phyloP scores from a whole-genome alignment of 805 yeast species.

The Wickerhamiella allomyrinae region DNA sequence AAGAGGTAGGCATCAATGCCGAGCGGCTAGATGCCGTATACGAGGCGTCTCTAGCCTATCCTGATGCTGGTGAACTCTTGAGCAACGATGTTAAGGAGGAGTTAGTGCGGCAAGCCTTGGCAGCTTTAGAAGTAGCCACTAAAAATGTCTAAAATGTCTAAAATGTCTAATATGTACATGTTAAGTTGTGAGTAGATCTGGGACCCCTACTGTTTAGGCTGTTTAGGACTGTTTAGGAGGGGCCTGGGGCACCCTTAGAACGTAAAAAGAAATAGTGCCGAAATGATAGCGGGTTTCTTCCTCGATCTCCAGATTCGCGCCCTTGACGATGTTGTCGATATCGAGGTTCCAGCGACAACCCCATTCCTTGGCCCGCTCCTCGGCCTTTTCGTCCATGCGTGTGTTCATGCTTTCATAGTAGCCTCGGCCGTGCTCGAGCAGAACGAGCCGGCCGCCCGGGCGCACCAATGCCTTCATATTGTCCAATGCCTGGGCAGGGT shows the following conservation, averaged over 20 bases:
- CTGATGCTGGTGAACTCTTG: constrained; percentile 53
- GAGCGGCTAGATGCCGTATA: constrained; percentile 66
- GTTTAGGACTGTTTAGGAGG: too few species aligned
- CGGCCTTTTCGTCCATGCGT: constrained; percentile 70
- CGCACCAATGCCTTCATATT: constrained; percentile 60
- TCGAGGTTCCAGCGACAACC: constrained; percentile 97
- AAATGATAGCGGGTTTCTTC: constrained; percentile 70
- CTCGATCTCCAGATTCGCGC: constrained; percentile 71
- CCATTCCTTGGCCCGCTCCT: constrained; percentile 74
- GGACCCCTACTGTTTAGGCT: too few species aligned
- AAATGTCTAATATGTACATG: too few species aligned
- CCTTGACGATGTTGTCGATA: constrained; percentile 72
- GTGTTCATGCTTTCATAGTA: constrained; percentile 63
- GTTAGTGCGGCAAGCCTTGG: constrained; percentile 59
- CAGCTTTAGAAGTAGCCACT: constrained; percentile 38
- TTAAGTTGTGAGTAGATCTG: too few species aligned
- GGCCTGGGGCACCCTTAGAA: constrained; percentile 11
- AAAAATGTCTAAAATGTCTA: background rate
- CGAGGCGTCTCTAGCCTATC: constrained; percentile 75
- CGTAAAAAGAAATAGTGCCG: constrained; percentile 58
- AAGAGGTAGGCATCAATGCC: constrained; percentile 80
- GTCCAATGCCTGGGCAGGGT: constrained; percentile 68
- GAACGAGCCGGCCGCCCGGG: constrained; percentile 79
- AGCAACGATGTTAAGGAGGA: constrained; percentile 59
- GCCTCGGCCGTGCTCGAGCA: constrained; percentile 89